These are phyloP conservation scores for Pogostemon cablin DNA, from an alignment of 257 asterid genomes.

Conservation along the genomic window DNA sequence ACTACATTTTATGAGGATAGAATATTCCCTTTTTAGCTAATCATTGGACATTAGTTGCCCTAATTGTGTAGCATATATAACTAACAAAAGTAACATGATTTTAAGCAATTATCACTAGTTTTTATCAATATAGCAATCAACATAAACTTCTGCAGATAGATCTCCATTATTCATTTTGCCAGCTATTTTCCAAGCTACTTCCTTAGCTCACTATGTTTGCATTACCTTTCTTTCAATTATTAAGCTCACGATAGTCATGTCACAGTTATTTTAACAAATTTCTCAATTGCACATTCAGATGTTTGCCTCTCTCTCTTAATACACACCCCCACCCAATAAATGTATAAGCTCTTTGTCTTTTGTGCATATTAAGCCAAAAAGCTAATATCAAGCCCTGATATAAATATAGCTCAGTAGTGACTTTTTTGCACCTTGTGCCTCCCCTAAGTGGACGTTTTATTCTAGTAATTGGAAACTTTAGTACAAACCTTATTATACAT, in stretches of 20 bases:
- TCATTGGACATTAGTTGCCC: too few species aligned
- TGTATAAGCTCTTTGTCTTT: not conserved
- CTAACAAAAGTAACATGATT: too few species aligned
- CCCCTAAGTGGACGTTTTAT: not conserved
- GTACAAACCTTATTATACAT: not conserved
- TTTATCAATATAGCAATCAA: not conserved
- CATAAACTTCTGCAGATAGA: not conserved
- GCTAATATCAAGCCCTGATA: not conserved
- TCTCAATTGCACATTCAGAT: not conserved
- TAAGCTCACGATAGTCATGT: not conserved
- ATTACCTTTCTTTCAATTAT: not conserved
- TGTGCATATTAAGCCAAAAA: not conserved
- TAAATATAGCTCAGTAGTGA: not conserved
- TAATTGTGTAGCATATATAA: too few species aligned
- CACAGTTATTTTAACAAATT: not conserved
- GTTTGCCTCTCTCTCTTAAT: not conserved
- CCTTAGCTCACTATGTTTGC: not conserved
- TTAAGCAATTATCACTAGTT: not conserved
- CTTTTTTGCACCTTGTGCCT: not conserved
- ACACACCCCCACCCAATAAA: not conserved
- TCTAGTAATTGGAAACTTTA: not conserved
- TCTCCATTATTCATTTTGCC: not conserved
- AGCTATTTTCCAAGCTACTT: not conserved
- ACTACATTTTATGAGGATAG: too few species aligned
- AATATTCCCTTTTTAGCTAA: too few species aligned